phyloP scores from a whole-genome alignment of 371 early-diverging fungal species.

The Smittium culicis region DNA sequence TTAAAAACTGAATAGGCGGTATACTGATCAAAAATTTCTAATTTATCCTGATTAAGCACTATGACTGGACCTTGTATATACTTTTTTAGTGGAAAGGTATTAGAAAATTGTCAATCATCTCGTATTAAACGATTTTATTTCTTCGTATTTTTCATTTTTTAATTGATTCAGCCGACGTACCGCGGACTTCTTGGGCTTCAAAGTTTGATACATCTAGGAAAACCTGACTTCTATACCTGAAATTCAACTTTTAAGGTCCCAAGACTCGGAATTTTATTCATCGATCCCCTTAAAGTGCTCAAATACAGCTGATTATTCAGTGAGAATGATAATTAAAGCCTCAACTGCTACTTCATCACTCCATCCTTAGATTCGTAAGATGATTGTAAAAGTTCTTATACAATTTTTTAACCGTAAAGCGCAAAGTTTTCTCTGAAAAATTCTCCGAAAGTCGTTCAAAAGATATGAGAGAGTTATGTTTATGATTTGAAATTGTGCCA shows the following conservation, averaged over 20 bases:
- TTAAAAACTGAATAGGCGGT: background rate
- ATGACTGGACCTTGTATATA: background rate
- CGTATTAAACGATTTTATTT: background rate
- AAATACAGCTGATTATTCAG: background rate
- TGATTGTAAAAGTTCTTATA: no score
- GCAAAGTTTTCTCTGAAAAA: no score
- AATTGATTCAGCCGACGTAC: background rate
- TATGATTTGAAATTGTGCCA: no score
- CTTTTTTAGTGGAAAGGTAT: background rate
- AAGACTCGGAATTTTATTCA: background rate
- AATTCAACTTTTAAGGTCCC: background rate
- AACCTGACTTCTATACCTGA: background rate
- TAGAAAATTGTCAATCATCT: background rate
- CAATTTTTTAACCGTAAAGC: no score
- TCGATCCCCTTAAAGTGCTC: background rate
- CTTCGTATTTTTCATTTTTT: background rate
- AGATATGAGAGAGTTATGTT: no score
- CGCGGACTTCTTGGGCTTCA: background rate
- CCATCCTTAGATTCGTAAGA: background rate
- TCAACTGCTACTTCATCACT: background rate
- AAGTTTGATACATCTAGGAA: background rate
- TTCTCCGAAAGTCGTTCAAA: no score
- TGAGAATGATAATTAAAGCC: background rate
- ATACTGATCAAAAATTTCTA: background rate
- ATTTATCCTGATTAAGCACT: background rate